phyloP scores from a whole-genome alignment of 805 yeast genomes.

The Myxozyma udenii region DNA sequence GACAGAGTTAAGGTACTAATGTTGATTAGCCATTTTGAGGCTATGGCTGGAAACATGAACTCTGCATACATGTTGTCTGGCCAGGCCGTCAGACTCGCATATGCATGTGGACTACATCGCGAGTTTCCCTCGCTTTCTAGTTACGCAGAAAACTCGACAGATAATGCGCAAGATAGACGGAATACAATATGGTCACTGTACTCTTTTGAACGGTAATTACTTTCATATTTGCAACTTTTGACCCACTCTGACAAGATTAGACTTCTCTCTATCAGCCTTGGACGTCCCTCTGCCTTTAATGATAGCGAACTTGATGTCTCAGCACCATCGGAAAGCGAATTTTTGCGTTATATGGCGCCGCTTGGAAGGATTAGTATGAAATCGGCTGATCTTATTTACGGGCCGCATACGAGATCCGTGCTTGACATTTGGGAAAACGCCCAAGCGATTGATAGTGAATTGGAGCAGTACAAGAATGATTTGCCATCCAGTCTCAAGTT shows the following conservation, averaged over 20 bases:
- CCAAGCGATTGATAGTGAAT: slow-evolving; percentile 15
- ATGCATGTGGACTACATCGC: slow-evolving; percentile 26
- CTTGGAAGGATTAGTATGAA: slow-evolving; percentile 21
- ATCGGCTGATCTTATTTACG: slow-evolving; percentile 19
- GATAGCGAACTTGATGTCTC: slow-evolving; percentile 20
- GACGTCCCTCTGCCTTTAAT: slow-evolving; percentile 27
- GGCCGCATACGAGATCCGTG: slow-evolving; percentile 17
- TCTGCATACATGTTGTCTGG: slow-evolving; percentile 20
- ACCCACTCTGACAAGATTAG: neutral
- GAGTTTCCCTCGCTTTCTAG: slow-evolving; percentile 24
- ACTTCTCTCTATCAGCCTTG: slow-evolving; percentile 13
- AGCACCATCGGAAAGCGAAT: slow-evolving; percentile 15
- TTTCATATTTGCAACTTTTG: neutral
- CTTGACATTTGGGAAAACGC: slow-evolving; percentile 24
- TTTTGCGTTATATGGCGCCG: slow-evolving; percentile 24
- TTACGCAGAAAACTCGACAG: slow-evolving; percentile 12
- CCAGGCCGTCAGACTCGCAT: slow-evolving; percentile 22
- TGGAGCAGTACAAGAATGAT: slow-evolving; percentile 5
- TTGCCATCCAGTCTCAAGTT: slow-evolving; percentile 20
- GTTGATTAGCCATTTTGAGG: slow-evolving; percentile 19
- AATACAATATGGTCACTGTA: slow-evolving; percentile 22
- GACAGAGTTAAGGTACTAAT: slow-evolving; percentile 24
- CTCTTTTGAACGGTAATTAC: slow-evolving; percentile 15
- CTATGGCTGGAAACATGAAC: slow-evolving; percentile 24
- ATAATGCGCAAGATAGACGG: slow-evolving; percentile 14